Evolutionary conservation across 2,329 filamentous ascomycete species (phyloP).

Genomic region (Talaromyces piceae): DNA sequence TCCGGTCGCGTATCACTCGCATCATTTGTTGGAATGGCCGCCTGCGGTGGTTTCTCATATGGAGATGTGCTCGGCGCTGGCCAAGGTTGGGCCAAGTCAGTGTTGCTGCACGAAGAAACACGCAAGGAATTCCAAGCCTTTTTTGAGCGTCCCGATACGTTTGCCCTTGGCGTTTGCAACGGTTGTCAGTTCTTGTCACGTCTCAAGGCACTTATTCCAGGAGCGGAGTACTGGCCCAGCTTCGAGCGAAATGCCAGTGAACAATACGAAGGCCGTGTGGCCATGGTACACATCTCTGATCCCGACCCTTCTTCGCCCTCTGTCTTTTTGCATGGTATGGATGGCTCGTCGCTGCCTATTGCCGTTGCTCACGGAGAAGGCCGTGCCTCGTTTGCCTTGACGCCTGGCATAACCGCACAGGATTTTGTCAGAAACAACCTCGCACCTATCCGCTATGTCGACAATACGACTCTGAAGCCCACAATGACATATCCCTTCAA

Average conservation of each 20-base stretch:
- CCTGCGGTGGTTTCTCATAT: conserved; percentile 96
- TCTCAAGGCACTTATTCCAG: conserved; percentile 75
- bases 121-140: conserved; percentile 74
- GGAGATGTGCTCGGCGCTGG: conserved; percentile 90
- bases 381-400: conserved; percentile 61
- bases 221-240: conserved; percentile 71
- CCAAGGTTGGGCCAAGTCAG: conserved; percentile 90
- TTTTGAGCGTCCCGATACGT: conserved; percentile 83
- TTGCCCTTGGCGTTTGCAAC: conserved; percentile 91
- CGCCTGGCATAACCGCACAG: conserved; percentile 36
- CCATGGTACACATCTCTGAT: conserved; percentile 74
- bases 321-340: conserved; percentile 90
- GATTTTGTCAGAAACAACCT: conserved; percentile 58
- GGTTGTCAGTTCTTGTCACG: conserved; percentile 92
- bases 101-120: conserved; percentile 71
- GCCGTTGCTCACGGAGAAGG: conserved; percentile 89
- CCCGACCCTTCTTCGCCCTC: conserved; percentile 49
- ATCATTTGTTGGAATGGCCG: conserved; percentile 79
- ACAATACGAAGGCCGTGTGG: conserved; percentile 83
- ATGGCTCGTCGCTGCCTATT: conserved; percentile 72
- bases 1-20: conserved; percentile 70
- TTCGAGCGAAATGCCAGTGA: conserved; percentile 79
- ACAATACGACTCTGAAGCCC: conserved; percentile 63
- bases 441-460: conserved; percentile 73
- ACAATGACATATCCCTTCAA: conserved; percentile 86